Conservation (phyloP, 352 stramenopile genomes). For the Pythium coloratum region DNA sequence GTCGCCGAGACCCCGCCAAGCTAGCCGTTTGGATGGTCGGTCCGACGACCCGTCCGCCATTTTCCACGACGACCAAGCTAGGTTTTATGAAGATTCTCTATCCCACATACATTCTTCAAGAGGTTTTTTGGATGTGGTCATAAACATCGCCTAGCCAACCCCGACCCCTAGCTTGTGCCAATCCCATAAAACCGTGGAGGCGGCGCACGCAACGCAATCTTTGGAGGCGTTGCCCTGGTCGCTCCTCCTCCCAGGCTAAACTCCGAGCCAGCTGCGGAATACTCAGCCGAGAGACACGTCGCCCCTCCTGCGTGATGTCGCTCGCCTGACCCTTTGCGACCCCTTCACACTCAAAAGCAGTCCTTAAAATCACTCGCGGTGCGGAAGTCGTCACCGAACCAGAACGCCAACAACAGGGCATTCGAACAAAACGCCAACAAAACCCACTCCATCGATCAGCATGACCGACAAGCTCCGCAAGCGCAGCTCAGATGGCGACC, state of each 20-base stretch:
- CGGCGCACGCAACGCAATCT: slow-evolving; percentile 22
- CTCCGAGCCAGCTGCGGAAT: background rate
- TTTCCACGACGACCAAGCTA: background rate
- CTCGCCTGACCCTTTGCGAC: background rate
- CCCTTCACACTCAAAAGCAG: slow-evolving; percentile 6
- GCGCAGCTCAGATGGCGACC: slow-evolving; percentile 21
- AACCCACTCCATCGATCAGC: background rate
- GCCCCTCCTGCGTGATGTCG: slow-evolving; percentile 2
- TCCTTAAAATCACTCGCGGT: slow-evolving; percentile 20
- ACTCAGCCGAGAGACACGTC: background rate
- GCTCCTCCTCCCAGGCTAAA: slow-evolving; percentile 12
- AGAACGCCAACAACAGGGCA: background rate
- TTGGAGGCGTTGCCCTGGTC: slow-evolving; percentile 14
- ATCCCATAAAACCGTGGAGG: slow-evolving; percentile 6
- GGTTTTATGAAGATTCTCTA: background rate
- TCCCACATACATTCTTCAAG: slow-evolving; percentile 4
- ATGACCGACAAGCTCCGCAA: slow-evolving; percentile 35
- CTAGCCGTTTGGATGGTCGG: background rate
- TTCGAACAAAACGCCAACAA: slow-evolving; percentile 14
- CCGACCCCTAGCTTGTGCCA: slow-evolving; percentile 4
- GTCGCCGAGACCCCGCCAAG: background rate
- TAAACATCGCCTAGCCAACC: slow-evolving; percentile 21
- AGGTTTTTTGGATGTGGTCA: slow-evolving; percentile 23
- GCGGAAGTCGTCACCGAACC: slow-evolving; percentile 7
- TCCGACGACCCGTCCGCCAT: slow-evolving; percentile 9